Conservation (phyloP, 495 filamentous ascomycete genomes). For the Penicillium pancosmium region DNA sequence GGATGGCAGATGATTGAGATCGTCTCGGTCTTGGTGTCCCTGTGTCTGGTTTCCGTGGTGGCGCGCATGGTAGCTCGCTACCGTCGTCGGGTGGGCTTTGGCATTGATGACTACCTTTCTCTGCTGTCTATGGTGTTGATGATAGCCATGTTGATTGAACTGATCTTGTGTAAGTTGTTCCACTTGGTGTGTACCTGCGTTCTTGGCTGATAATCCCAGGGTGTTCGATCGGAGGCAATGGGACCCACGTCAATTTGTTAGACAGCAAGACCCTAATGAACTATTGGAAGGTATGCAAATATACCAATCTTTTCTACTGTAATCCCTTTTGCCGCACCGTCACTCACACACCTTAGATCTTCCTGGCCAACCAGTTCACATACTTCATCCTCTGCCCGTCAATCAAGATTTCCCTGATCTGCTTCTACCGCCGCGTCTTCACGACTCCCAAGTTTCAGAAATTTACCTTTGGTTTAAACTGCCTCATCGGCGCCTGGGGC, state of each 20-base stretch:
- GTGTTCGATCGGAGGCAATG: slow-evolving; percentile 43
- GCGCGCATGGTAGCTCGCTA: slow-evolving; percentile 43
- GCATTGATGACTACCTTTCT: slow-evolving; percentile 47
- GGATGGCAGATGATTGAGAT: slow-evolving; percentile 41
- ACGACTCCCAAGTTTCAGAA: slow-evolving; percentile 40
- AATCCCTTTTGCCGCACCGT: background rate
- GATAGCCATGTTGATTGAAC: slow-evolving; percentile 39
- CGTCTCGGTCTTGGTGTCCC: slow-evolving; percentile 38
- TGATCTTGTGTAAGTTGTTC: slow-evolving; percentile 38
- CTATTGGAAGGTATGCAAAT: slow-evolving; percentile 39
- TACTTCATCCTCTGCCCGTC: slow-evolving; percentile 45
- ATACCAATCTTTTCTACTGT: background rate
- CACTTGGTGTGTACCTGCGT: background rate
- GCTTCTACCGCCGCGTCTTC: slow-evolving; percentile 53
- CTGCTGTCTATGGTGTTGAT: slow-evolving; percentile 35
- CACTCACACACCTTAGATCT: slow-evolving; percentile 34
- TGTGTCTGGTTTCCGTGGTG: slow-evolving; percentile 40
- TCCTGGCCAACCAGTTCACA: slow-evolving; percentile 48
- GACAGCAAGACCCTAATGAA: slow-evolving; percentile 30
- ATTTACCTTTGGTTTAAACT: slow-evolving; percentile 33
- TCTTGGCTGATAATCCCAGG: slow-evolving; percentile 26
- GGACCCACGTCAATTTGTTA: slow-evolving; percentile 29
- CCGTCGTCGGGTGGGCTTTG: slow-evolving; percentile 39
- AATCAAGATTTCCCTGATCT: slow-evolving; percentile 50
- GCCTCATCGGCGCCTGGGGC: slow-evolving; percentile 40